These are phyloP conservation scores for Phytomonas francai DNA, from an alignment of 208 protist genomes.

Conservation along the genomic window DNA sequence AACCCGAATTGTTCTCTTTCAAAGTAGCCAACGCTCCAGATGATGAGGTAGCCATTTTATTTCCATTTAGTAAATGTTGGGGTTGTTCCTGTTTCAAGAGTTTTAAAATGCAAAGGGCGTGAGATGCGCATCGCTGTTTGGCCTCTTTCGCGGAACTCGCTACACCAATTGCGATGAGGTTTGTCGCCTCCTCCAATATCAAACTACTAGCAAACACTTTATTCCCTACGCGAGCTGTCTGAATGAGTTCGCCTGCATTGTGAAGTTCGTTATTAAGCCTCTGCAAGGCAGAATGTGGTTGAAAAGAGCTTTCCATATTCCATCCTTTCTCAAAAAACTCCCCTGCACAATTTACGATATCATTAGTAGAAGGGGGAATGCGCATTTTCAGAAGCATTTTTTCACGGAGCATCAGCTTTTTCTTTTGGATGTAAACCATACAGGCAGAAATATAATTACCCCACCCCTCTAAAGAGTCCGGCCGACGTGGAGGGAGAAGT, in stretches of 20 bases:
- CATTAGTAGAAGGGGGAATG: constrained; percentile 33
- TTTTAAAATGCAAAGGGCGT: constrained; percentile 48
- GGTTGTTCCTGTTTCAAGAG: constrained; percentile 14
- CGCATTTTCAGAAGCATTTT: constrained; percentile 18
- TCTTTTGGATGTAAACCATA: constrained; percentile 20
- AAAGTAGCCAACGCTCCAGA: too few species aligned
- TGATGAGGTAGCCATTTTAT: neutral
- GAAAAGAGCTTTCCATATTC: constrained; percentile 6
- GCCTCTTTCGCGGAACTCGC: constrained; percentile 32
- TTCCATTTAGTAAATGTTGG: constrained; percentile 3
- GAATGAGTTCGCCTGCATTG: constrained; percentile 28
- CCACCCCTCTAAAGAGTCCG: constrained; percentile 13
- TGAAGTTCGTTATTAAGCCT: constrained; percentile 36
- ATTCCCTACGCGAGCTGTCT: constrained; percentile 14
- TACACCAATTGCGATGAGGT: constrained; percentile 44
- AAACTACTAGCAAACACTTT: constrained; percentile 45
- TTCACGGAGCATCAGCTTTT: constrained; percentile 6
- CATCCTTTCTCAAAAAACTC: constrained; percentile 19
- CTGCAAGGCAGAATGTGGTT: constrained; percentile 21
- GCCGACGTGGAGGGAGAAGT: too few species aligned
- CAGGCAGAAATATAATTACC: constrained; percentile 31
- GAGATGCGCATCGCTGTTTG: constrained; percentile 48
- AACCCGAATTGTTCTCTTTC: too few species aligned
- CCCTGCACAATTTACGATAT: constrained; percentile 41
- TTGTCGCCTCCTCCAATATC: constrained; percentile 23